These are phyloP conservation scores for Candida labiduridarum DNA, from an alignment of 1,139 yeast genomes.

Conservation along the genomic window DNA sequence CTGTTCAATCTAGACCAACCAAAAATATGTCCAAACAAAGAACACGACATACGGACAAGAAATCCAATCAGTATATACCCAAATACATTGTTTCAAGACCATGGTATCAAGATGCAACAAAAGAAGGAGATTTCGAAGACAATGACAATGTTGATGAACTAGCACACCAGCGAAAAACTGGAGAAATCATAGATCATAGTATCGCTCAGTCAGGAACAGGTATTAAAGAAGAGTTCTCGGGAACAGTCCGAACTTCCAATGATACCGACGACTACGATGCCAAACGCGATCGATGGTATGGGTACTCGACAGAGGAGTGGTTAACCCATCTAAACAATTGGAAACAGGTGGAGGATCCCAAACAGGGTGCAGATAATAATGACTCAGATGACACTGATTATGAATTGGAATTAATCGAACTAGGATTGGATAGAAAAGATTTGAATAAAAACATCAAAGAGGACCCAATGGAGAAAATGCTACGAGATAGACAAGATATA, in stretches of 20 bases:
- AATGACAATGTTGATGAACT: slow-evolving; percentile 23
- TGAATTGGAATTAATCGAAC: slow-evolving; percentile 50
- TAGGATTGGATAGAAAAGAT: slow-evolving; percentile 38
- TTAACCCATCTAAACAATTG: slow-evolving; percentile 48
- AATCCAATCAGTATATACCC: slow-evolving; percentile 27
- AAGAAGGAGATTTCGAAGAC: neutral
- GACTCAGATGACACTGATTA: slow-evolving; percentile 52
- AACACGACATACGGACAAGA: slow-evolving; percentile 14
- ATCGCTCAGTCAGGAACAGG: slow-evolving; percentile 36
- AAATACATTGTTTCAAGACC: slow-evolving; percentile 33
- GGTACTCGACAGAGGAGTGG: slow-evolving; percentile 66
- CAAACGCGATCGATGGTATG: slow-evolving; percentile 79
- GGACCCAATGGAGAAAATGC: slow-evolving; percentile 37
- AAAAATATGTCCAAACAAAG: neutral
- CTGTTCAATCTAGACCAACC: neutral
- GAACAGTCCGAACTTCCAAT: slow-evolving; percentile 20
- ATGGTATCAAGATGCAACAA: slow-evolving; percentile 26
- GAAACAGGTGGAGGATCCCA: slow-evolving; percentile 37
- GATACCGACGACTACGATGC: slow-evolving; percentile 59
- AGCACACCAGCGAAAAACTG: slow-evolving; percentile 28
- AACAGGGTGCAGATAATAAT: slow-evolving; percentile 13
- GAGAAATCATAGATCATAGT: slow-evolving; percentile 31
- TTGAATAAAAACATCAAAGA: slow-evolving; percentile 32
- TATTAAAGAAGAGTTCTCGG: slow-evolving; percentile 30
- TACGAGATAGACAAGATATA: slow-evolving; percentile 55